Evolutionary conservation across 2,329 filamentous ascomycete species (phyloP).

Genomic region (Aschersonia sp.): DNA sequence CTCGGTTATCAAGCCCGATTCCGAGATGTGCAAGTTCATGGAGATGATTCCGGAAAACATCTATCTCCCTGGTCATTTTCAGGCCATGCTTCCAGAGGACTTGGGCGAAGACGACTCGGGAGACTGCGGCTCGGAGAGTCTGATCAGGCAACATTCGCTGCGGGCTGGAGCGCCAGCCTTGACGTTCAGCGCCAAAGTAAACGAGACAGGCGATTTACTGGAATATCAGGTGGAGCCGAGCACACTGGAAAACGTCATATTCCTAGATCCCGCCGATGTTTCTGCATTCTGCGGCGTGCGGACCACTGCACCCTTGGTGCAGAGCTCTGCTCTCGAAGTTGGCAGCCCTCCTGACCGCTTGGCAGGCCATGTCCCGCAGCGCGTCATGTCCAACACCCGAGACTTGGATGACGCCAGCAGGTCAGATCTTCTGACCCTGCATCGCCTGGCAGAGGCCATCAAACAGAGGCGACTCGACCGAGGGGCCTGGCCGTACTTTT

Average conservation of each 20-base stretch:
- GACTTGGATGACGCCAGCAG: constrained; percentile 27
- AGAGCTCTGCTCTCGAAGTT: constrained; percentile 14
- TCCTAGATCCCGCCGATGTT: constrained; percentile 38
- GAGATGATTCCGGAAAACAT: constrained; percentile 43
- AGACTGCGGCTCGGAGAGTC: constrained; percentile 18
- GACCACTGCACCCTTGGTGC: constrained; percentile 6
- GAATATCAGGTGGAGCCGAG: constrained; percentile 40
- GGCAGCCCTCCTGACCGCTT: constrained; percentile 10
- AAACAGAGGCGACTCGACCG: constrained; percentile 25
- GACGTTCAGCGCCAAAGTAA: constrained; percentile 47
- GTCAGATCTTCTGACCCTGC: constrained; percentile 31
- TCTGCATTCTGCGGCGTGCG: constrained; percentile 25
- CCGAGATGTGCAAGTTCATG: constrained; percentile 44
- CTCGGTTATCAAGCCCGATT: constrained; percentile 47
- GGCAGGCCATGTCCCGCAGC: constrained; percentile 12
- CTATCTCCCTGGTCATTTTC: constrained; percentile 42
- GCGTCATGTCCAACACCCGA: constrained; percentile 26
- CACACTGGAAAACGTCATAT: constrained; percentile 37
- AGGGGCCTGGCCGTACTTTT: constrained; percentile 34
- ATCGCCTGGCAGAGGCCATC: constrained; percentile 30
- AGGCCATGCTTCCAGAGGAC: constrained; percentile 39
- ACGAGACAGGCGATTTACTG: constrained; percentile 35
- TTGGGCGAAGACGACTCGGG: constrained; percentile 14
- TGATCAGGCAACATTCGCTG: constrained; percentile 40
- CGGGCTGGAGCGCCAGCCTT: constrained; percentile 34